Percentiles rank a stretch among this genome's conserved stretches.
Conservation (phyloP, 1,139 yeast species). For the Lodderomyces margitis region DNA sequence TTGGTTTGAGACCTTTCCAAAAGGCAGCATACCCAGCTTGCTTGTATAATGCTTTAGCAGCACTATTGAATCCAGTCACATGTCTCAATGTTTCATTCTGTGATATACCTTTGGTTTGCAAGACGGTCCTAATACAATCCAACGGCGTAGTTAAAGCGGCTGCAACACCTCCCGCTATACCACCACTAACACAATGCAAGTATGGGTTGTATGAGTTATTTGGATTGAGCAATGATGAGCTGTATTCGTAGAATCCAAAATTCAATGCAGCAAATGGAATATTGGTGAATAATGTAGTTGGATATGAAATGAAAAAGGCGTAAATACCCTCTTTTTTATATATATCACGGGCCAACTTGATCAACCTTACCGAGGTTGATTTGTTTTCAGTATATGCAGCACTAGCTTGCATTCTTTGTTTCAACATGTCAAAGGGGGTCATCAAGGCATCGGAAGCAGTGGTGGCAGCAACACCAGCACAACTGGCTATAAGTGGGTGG, state of each 20-base stretch:
- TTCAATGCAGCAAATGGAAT: conserved; percentile 96
- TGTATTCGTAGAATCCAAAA: conserved; percentile 88
- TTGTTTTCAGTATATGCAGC: conserved; percentile 15
- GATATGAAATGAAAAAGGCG: conserved; percentile 90
- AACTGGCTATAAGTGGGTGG: conserved; percentile 78
- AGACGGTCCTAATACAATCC: conserved; percentile 89
- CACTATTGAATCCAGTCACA: conserved; percentile 69
- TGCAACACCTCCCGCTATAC: conserved; percentile 92
- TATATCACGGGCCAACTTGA: conserved; percentile 46
- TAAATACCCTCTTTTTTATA: conserved; percentile 73
- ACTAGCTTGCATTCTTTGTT: conserved; percentile 60
- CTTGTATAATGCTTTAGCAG: conserved; percentile 65
- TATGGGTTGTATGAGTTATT: conserved; percentile 79
- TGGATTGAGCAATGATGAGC: conserved; percentile 78
- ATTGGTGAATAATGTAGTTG: conserved; percentile 89
- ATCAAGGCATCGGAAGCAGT: conserved; percentile 90
- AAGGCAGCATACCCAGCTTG: conserved; percentile 73
- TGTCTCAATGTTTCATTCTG: conserved; percentile 50
- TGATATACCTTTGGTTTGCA: conserved; percentile 72
- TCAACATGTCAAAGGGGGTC: conserved; percentile 97
- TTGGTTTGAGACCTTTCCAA: conserved; percentile 82
- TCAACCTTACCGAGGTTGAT: conserved; percentile 26
- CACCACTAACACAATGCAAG: conserved; percentile 91
- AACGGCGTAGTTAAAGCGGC: conserved; percentile 96
- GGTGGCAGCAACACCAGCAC: conserved; percentile 94